A percentile compares a stretch with the other conserved stretches of the same genome.
These are phyloP conservation scores for Scheffersomyces illinoinensis DNA, from an alignment of 1,139 yeast genomes.

Conservation along the genomic window DNA sequence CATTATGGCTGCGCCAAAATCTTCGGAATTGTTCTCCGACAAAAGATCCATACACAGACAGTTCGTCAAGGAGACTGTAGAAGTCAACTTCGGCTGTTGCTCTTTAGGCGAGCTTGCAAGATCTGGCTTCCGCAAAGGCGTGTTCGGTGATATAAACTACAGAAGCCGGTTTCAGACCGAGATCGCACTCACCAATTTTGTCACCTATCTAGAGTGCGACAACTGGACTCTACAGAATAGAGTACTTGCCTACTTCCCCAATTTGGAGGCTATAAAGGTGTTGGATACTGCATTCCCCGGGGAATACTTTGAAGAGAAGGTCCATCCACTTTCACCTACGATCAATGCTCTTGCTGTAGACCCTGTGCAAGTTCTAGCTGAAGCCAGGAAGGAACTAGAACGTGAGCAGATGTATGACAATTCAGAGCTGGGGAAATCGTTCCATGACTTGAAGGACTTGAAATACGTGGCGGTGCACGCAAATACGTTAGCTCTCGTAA, in stretches of 20 bases:
- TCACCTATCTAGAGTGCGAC: conserved; percentile 28
- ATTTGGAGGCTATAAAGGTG: conserved; percentile 20
- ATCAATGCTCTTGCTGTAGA: neutral
- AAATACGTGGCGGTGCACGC: conserved; percentile 20
- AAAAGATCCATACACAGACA: conserved; percentile 20
- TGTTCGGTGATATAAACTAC: conserved; percentile 15
- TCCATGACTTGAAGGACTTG: conserved; percentile 4
- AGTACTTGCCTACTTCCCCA: conserved; percentile 19
- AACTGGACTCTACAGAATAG: conserved; percentile 17
- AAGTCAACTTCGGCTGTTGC: conserved; percentile 18
- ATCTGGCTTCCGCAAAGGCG: conserved; percentile 16
- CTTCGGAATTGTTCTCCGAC: conserved; percentile 24
- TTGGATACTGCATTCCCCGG: conserved; percentile 10
- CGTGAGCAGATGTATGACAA: neutral
- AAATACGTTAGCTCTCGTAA: conserved; percentile 13
- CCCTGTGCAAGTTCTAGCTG: neutral
- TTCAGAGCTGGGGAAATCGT: neutral
- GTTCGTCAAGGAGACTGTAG: conserved; percentile 23
- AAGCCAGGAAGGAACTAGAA: neutral
- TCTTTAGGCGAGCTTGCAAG: conserved; percentile 22
- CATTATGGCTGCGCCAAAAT: conserved; percentile 22
- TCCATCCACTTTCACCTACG: neutral
- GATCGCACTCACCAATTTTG: conserved; percentile 21
- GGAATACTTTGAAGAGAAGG: neutral
- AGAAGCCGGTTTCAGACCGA: conserved; percentile 19